These are phyloP conservation scores for Amaranthus tricolor DNA, from an alignment of 179 eudicot species.

Conservation along the genomic window DNA sequence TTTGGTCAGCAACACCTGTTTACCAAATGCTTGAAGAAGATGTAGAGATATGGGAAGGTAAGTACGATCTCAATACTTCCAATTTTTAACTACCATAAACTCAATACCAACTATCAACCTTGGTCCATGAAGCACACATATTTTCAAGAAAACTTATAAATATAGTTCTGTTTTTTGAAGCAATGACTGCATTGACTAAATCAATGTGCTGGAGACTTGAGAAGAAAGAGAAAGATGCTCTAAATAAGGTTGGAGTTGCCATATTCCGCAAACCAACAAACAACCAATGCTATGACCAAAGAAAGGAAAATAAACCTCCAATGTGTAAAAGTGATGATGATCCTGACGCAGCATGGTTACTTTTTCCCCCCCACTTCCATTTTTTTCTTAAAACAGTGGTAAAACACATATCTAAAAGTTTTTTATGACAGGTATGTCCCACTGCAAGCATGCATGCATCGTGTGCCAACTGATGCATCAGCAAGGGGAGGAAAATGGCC, in stretches of 20 bases:
- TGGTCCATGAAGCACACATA: background rate
- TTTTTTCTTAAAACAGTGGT: background rate
- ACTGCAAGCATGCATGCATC: constrained; percentile 78
- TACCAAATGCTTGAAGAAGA: constrained; percentile 76
- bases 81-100: background rate
- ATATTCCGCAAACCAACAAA: constrained; percentile 66
- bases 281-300: constrained; percentile 69
- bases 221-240: constrained; percentile 56
- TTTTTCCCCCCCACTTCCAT: constrained; percentile 1
- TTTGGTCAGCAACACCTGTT: constrained; percentile 92
- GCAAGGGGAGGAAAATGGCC: constrained; percentile 85
- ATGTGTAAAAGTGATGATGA: constrained; percentile 79
- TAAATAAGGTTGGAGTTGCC: constrained; percentile 65
- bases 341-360: constrained; percentile 87
- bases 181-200: constrained; percentile 70
- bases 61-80: constrained; percentile 11
- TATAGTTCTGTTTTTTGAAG: constrained; percentile 31
- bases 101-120: background rate
- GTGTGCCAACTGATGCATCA: constrained; percentile 44
- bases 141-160: constrained; percentile 18
- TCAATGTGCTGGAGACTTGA: constrained; percentile 86
- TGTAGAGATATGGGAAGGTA: constrained; percentile 84
- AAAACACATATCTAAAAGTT: background rate
- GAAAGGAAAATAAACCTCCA: constrained; percentile 58
- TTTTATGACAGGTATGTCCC: constrained; percentile 61